These are phyloP conservation scores for Lachnellula cervina DNA, from an alignment of 2,329 filamentous ascomycete genomes.

Conservation along the genomic window DNA sequence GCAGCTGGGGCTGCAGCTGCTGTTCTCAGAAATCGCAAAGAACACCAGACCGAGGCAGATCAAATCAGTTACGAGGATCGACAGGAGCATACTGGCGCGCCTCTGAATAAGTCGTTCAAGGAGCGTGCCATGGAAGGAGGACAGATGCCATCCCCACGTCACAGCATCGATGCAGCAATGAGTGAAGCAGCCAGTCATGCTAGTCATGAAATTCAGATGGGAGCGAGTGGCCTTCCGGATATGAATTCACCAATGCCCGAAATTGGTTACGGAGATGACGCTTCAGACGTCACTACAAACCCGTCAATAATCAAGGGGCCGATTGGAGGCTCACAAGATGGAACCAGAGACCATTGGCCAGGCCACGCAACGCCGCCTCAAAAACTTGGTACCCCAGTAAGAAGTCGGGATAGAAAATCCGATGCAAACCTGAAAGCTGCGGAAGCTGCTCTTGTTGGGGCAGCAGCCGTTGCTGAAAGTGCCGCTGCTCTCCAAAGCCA, in stretches of 20 bases:
- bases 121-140: conserved; percentile 55
- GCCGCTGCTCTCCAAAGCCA: conserved; percentile 48
- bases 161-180: conserved; percentile 53
- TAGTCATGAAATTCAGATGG: conserved; percentile 49
- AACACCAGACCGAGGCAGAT: conserved; percentile 21
- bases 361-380: conserved; percentile 49
- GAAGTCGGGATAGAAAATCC: conserved; percentile 10
- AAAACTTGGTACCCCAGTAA: conserved; percentile 11
- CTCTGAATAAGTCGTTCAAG: conserved; percentile 61
- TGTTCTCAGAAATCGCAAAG: conserved; percentile 25
- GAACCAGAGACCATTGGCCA: conserved; percentile 45
- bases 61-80: conserved; percentile 25
- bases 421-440: conserved; percentile 28
- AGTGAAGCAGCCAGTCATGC: conserved; percentile 37
- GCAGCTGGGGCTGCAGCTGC: conserved; percentile 28
- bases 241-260: conserved; percentile 70
- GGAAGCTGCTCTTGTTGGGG: conserved; percentile 37
- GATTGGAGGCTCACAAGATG: conserved; percentile 41
- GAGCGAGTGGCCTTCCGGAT: conserved; percentile 65
- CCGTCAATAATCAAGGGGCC: conserved; percentile 78
- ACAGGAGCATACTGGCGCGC: conserved; percentile 40
- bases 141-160: conserved; percentile 50
- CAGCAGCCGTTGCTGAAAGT: conserved; percentile 50
- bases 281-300: conserved; percentile 71
- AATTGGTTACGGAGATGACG: conserved; percentile 59